phyloP scores from a whole-genome alignment of 2,329 filamentous ascomycete species.

The Fusarium mexicanum region DNA sequence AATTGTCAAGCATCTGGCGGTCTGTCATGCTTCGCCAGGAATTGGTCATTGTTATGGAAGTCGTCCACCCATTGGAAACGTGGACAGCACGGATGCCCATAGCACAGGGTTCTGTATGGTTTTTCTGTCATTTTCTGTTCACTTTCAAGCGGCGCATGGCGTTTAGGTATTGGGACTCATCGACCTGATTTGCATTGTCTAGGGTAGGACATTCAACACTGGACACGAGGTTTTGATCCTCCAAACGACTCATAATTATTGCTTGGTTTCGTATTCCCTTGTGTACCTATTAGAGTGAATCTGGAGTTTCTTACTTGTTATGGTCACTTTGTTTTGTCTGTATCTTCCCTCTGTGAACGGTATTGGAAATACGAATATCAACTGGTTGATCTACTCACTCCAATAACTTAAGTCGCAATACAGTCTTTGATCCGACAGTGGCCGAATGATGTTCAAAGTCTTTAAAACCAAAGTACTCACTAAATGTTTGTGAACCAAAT shows the following conservation, averaged over 20 bases:
- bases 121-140: background rate
- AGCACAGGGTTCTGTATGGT: too few species aligned
- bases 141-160: slow-evolving; percentile 7
- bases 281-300: accelerated
- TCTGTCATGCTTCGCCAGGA: background rate
- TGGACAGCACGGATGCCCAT: background rate
- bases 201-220: slow-evolving; percentile 12
- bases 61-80: too few species aligned
- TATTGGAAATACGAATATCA: too few species aligned
- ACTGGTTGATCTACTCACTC: too few species aligned
- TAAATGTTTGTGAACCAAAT: background rate
- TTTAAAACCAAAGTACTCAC: too few species aligned
- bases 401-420: background rate
- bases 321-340: background rate
- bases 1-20: background rate
- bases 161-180: slow-evolving; percentile 6
- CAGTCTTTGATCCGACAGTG: background rate
- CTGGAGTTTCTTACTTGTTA: background rate
- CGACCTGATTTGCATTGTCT: background rate
- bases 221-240: background rate
- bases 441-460: background rate
- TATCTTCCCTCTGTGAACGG: background rate
- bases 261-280: background rate
- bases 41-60: background rate
- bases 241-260: background rate